These are phyloP conservation scores for Globisporangium emineosum DNA, from an alignment of 352 stramenopile species.

Conservation along the genomic window DNA sequence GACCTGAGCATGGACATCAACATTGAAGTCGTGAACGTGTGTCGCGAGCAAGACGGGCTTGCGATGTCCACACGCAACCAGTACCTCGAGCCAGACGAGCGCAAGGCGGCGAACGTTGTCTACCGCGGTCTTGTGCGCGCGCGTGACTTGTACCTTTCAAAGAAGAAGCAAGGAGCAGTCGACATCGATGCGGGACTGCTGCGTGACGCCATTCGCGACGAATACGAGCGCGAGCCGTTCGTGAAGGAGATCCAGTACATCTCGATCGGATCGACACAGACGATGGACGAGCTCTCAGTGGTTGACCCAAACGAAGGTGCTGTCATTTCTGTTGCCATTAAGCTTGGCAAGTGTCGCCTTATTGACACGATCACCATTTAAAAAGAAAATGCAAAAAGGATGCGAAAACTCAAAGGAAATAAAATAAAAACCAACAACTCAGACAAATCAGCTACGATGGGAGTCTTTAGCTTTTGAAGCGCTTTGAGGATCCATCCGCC, in stretches of 20 bases:
- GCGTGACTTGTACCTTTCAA: conserved; percentile 34
- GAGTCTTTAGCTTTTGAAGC: conserved; percentile 11
- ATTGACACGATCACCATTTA: conserved; percentile 97
- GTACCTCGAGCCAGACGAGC: conserved; percentile 92
- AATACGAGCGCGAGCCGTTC: conserved; percentile 85
- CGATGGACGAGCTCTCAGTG: conserved; percentile 91
- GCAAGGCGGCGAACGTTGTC: conserved; percentile 84
- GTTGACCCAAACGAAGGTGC: conserved; percentile 61
- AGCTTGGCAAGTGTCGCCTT: conserved; percentile 93
- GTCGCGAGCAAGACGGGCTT: conserved; percentile 94
- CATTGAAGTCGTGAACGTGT: conserved; percentile 90
- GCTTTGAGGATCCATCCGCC: conserved; percentile 10
- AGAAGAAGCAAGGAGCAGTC: conserved; percentile 18
- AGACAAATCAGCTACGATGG: neutral
- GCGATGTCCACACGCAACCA: conserved; percentile 98
- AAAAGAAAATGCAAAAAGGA: conserved; percentile 2
- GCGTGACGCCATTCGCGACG: conserved; percentile 36
- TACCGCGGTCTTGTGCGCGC: conserved; percentile 74
- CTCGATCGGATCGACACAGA: conserved; percentile 91
- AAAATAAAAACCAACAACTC: neutral
- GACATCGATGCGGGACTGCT: conserved; percentile 33
- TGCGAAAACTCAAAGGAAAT: conserved; percentile 1
- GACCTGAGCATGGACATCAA: conserved; percentile 96
- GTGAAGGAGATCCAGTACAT: conserved; percentile 96
- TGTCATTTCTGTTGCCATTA: conserved; percentile 95